Base-by-base conservation (phyloP, 2,329 filamentous ascomycete genomes). In the Apiospora koreana region DNA sequence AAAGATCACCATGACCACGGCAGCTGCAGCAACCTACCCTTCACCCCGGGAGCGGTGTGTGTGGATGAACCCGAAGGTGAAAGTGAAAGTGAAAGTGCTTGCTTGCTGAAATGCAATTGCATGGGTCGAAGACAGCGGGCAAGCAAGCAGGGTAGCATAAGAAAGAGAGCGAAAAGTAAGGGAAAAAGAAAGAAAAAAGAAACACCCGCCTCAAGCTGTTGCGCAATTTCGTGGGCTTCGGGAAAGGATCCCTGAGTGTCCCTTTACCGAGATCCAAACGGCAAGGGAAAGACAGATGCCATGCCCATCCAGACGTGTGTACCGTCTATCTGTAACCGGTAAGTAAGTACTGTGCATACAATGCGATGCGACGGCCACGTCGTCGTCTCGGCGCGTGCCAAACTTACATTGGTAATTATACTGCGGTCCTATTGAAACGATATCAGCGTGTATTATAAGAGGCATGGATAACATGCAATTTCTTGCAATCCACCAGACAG, bases 221-320 rank as follows among this genome's bases (percentile, higher is more conserved):
- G 54, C 54, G 54, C 28, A 62, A 62, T 62, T 62, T 62, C 54
- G 31, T 38, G 18, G 3, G 43, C 18, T 38, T n/a, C 54, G 54
- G 54, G 54, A 62, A 38, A 23, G 31, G 28, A 62, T 12, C 54
- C 54, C 54, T 62, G 54, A 38, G 18, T 2, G 31, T n/a, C 18
- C 54, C 21, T 38, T 62, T 62, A 62, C 54, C 54, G 54, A 62
- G 54, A 62, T 62, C 54, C 54, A 62, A 62, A 62, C 54, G 54
- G 50, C 50, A 31, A 58, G 50, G 50, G 48, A n/a, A 58, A 58
- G 28, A 58, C 25, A 31, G 50, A 58, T 35, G 35, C 28, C 9
- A 41, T 41, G 9, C 9, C 38, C 38, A 41, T 6, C 9, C 14
- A 12, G 3, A 41, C 12, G 41, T 35, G 8, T 35, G 35, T 35